Evolutionary conservation across 2,329 filamentous ascomycete species (phyloP).

Genomic region (Cladosporium phlei): DNA sequence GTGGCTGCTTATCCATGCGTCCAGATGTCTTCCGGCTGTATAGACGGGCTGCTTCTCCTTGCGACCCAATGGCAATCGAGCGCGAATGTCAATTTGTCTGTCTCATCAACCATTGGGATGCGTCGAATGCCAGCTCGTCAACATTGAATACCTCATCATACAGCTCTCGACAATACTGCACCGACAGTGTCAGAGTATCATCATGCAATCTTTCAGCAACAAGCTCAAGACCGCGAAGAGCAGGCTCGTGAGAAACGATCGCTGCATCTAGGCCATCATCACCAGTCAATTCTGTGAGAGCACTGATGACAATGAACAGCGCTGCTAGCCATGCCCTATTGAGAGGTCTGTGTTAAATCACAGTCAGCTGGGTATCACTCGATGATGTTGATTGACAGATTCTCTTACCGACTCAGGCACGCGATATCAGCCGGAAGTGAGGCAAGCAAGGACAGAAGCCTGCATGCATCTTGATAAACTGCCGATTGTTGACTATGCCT

Average conservation of each 20-base stretch:
- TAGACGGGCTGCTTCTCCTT: no score
- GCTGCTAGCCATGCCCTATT: neutral
- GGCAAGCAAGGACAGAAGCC: neutral
- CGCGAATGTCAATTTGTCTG: no score
- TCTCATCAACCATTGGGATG: no score
- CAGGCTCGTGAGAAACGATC: neutral
- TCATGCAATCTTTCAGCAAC: neutral
- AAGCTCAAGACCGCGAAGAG: neutral
- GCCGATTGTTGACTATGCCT: neutral
- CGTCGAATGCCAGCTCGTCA: neutral
- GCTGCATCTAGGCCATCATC: neutral
- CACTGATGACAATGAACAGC: neutral
- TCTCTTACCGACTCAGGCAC: neutral
- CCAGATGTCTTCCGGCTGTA: no score
- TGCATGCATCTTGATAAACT: neutral
- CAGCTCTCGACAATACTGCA: neutral
- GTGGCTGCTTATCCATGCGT: no score
- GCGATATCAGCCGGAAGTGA: neutral
- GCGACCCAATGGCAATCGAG: no score
- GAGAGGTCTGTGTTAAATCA: neutral
- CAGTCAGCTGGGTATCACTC: neutral
- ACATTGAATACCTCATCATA: neutral
- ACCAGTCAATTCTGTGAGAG: neutral
- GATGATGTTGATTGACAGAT: no score
- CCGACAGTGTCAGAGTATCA: neutral